Percentiles rank a stretch among this genome's conserved stretches.
These are phyloP conservation scores for Talaromyces sp. DNA, from an alignment of 2,329 filamentous ascomycete species.

Conservation along the genomic window DNA sequence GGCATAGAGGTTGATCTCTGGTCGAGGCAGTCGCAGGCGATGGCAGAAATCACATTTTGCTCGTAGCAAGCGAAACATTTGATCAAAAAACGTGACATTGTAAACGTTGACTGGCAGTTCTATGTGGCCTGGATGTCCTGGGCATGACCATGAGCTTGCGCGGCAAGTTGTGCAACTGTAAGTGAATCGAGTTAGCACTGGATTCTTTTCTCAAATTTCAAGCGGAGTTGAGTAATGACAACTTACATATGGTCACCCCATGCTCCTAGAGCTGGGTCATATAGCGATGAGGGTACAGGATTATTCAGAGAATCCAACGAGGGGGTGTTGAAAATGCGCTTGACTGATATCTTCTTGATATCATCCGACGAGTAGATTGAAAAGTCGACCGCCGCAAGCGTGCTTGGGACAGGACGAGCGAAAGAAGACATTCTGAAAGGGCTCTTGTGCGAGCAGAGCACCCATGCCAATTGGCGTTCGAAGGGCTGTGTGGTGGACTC, in stretches of 20 bases:
- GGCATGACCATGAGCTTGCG: slow-evolving; percentile 72
- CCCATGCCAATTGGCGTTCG: slow-evolving; percentile 24
- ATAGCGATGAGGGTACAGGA: slow-evolving; percentile 82
- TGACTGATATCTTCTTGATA: slow-evolving; percentile 84
- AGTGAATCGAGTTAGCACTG: slow-evolving; percentile 10
- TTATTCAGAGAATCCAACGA: slow-evolving; percentile 93
- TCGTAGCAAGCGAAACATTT: slow-evolving; percentile 76
- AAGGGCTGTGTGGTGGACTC: slow-evolving; percentile 8
- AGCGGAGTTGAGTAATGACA: slow-evolving; percentile 4
- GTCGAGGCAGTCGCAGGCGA: slow-evolving; percentile 71
- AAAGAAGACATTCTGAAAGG: slow-evolving; percentile 40
- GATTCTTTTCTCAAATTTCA: not conserved
- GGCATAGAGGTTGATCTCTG: slow-evolving; percentile 69
- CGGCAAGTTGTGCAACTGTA: slow-evolving; percentile 89
- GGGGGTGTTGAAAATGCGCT: slow-evolving; percentile 84
- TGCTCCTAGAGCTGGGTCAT: slow-evolving; percentile 85
- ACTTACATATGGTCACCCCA: slow-evolving; percentile 78
- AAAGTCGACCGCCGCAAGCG: slow-evolving; percentile 85
- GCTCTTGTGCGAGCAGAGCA: slow-evolving; percentile 29
- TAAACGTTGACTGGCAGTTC: slow-evolving; percentile 91
- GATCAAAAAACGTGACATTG: slow-evolving; percentile 94
- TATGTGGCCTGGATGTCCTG: slow-evolving; percentile 92
- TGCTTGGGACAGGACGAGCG: slow-evolving; percentile 73
- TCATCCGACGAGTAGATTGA: slow-evolving; percentile 76
- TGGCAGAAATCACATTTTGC: slow-evolving; percentile 90